A percentile compares a stretch with the other conserved stretches of the same genome.
phyloP scores from a whole-genome alignment of 352 stramenopile species.

The Blastocystis sp. region DNA sequence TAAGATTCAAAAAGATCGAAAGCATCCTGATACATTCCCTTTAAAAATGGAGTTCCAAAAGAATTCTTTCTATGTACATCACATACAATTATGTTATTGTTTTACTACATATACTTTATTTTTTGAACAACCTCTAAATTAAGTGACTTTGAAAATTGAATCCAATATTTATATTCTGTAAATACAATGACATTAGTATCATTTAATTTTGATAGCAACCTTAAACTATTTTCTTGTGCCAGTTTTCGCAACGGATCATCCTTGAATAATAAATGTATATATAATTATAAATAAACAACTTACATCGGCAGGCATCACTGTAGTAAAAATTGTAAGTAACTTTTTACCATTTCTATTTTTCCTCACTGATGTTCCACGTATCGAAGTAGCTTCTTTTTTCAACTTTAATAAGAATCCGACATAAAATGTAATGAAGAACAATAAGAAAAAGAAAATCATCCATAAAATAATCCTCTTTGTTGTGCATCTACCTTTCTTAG shows the following conservation, averaged over 20 bases:
- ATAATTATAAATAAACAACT: background rate
- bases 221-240: conserved; percentile 35
- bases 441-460: no score
- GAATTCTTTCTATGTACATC: conserved; percentile 9
- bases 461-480: no score
- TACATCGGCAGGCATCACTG: conserved; percentile 23
- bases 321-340: conserved; percentile 30
- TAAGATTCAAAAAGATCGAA: conserved; percentile 19
- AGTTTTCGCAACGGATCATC: conserved; percentile 18
- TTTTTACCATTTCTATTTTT: no score
- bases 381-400: no score
- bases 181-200: conserved; percentile 26
- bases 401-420: no score
- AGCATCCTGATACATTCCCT: conserved; percentile 10
- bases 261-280: no score
- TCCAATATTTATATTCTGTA: conserved; percentile 18
- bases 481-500: no score
- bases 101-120: conserved; percentile 11
- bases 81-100: no score
- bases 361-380: no score
- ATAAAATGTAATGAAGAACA: no score
- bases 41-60: conserved; percentile 26
- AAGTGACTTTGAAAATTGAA: conserved; percentile 2
- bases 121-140: background rate
- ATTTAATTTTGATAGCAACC: conserved; percentile 13